These are phyloP conservation scores for Claviceps pazoutovae DNA, from an alignment of 2,329 filamentous ascomycete species.

Conservation along the genomic window DNA sequence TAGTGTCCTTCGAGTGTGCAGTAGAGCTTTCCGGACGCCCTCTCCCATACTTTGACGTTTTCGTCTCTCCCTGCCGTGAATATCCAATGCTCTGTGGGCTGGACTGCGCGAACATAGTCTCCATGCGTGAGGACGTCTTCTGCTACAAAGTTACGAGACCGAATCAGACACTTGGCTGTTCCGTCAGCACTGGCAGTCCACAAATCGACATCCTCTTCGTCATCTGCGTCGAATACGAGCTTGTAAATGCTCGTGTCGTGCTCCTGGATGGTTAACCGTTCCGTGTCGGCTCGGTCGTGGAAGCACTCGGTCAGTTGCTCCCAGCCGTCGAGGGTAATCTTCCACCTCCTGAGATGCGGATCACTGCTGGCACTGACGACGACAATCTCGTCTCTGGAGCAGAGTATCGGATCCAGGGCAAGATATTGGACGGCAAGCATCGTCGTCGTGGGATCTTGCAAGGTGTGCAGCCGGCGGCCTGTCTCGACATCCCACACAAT, in stretches of 20 bases:
- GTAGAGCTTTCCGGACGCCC: slow-evolving; percentile 54
- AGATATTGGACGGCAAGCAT: slow-evolving; percentile 74
- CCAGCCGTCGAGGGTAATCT: slow-evolving; percentile 36
- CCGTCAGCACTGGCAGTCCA: slow-evolving; percentile 94
- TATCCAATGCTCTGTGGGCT: slow-evolving; percentile 62
- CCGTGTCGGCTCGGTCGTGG: slow-evolving; percentile 24
- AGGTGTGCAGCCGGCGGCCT: slow-evolving; percentile 54
- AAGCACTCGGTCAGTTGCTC: slow-evolving; percentile 39
- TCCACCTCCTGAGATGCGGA: slow-evolving; percentile 67
- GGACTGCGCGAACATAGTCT: slow-evolving; percentile 78
- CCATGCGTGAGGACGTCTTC: slow-evolving; percentile 68
- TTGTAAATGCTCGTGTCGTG: slow-evolving; percentile 89
- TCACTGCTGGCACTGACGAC: slow-evolving; percentile 74
- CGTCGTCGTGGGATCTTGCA: slow-evolving; percentile 57
- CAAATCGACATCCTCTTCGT: slow-evolving; percentile 54
- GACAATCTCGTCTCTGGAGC: slow-evolving; percentile 33
- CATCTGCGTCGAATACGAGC: slow-evolving; percentile 52
- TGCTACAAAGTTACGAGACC: slow-evolving; percentile 51
- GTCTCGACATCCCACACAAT: slow-evolving; percentile 68
- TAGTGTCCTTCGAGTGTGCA: slow-evolving; percentile 73
- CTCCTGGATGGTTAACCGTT: slow-evolving; percentile 47
- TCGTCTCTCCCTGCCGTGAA: slow-evolving; percentile 85
- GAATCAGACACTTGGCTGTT: slow-evolving; percentile 64
- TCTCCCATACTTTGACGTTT: slow-evolving; percentile 81
- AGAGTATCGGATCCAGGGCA: slow-evolving; percentile 54